These are phyloP conservation scores for Neurospora intermedia DNA, from an alignment of 495 filamentous ascomycete species.

Conservation along the genomic window DNA sequence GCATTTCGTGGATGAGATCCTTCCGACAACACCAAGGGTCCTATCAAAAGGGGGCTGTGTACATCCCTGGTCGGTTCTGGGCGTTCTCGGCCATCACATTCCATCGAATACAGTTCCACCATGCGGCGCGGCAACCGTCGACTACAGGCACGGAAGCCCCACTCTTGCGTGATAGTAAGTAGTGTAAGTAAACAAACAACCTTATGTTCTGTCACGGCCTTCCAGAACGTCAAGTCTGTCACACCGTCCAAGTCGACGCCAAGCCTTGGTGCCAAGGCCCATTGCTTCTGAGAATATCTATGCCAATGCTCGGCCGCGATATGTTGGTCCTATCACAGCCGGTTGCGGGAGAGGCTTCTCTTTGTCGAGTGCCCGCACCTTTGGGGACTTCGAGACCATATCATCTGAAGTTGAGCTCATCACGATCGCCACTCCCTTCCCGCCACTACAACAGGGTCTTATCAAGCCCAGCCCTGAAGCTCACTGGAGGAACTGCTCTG, in stretches of 20 bases:
- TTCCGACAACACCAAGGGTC: constrained; percentile 1
- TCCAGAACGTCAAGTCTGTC: background rate
- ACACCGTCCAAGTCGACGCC: background rate
- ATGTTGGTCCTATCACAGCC: background rate
- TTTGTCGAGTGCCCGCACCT: background rate
- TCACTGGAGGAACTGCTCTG: background rate
- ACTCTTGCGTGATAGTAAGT: background rate
- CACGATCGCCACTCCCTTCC: background rate
- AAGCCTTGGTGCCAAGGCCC: background rate
- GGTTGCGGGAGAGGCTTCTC: background rate
- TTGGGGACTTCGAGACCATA: background rate
- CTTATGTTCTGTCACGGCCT: background rate
- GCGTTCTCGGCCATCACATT: background rate
- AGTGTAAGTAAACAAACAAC: background rate
- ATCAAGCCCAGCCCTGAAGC: background rate
- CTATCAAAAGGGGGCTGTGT: background rate
- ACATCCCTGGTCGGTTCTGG: background rate
- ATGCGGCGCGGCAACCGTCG: background rate
- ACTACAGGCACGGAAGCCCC: background rate
- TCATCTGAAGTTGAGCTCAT: background rate
- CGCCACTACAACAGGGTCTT: background rate
- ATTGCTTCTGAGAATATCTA: background rate
- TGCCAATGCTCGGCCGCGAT: background rate
- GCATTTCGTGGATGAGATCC: background rate
- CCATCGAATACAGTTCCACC: background rate